Evolutionary conservation across 2,329 filamentous ascomycete species (phyloP), one percentile per base, ranked within the genome.

Genomic region (Stachybotrys echinatus): DNA sequence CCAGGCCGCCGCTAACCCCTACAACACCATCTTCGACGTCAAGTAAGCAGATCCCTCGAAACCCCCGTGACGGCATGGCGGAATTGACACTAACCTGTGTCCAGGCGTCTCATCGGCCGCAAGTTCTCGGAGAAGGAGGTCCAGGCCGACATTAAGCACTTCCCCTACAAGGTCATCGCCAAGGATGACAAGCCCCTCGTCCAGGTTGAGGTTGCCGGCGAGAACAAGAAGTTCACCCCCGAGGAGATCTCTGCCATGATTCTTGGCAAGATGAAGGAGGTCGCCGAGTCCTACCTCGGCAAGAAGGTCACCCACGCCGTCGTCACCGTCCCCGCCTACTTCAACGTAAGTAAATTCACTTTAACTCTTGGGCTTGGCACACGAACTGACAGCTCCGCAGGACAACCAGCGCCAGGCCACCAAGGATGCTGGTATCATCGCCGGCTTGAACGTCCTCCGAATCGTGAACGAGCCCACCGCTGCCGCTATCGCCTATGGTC

Each of bases 391-490:
- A 49, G 17, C 19, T 23, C 17, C 22, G 19, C 53, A 71, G 68
- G 92, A 96, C 79, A 92, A 91, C 76, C 92, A 96, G 81, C 84
- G 92, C 76, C 91, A 95, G 75, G 91, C 92, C 54, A 96, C 91
- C 74, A 96, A 96, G 84, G 91, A 96, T 68, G 92, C 92, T 62
- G 92, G 91, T 71, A 80, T 79, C 57, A 96, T 96, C 66, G 90
- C 92, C 65, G 92, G 92, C 69, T 84, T 96, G 55, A 96, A 95
- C 71, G 89, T 96, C 64, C 88, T 96, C 68, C 91, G 92, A 77
- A 91, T 96, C 58, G 90, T 96, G 69, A 96, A 96, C 80, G 92
- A 96, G 75, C 92, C 92, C 64, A 96, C 92, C 64, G 92, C 92
- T 67, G 92, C 92, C 69, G 92, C 91, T 73, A 90, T 96, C 68